These are phyloP conservation scores for Yarrowia sp. DNA, from an alignment of 805 yeast genomes.

Conservation along the genomic window DNA sequence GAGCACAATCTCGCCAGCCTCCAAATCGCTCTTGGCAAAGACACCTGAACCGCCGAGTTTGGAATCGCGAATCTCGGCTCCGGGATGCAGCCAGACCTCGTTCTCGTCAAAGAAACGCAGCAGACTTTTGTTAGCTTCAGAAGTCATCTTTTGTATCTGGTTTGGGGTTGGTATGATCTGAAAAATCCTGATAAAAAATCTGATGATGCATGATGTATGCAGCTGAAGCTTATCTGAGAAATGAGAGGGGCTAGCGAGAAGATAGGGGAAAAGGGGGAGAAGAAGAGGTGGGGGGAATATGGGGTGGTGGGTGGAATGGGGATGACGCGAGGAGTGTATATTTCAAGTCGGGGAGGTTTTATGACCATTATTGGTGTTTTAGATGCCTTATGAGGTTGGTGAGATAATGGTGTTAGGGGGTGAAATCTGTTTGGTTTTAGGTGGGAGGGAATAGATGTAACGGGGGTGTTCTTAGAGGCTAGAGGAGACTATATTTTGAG, in stretches of 20 bases:
- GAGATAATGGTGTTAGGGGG: no score
- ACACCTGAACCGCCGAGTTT: conserved; percentile 70
- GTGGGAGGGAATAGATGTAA: no score
- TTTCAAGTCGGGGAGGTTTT: no score
- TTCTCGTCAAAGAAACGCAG: conserved; percentile 52
- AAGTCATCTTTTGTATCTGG: not conserved
- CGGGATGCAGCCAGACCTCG: conserved; percentile 54
- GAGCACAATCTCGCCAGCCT: conserved; percentile 38
- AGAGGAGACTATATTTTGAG: no score
- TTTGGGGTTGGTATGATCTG: not conserved
- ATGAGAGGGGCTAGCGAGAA: not conserved
- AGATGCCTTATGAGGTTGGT: no score
- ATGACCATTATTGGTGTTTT: no score
- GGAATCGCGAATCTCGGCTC: conserved; percentile 48
- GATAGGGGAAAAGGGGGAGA: not conserved
- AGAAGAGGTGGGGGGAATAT: no score
- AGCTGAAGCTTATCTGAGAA: not conserved
- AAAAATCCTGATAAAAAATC: conserved; percentile 22
- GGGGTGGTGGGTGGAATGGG: no score
- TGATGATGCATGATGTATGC: not conserved
- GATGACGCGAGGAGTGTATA: no score
- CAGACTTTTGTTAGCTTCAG: not conserved
- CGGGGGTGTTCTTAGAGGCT: no score
- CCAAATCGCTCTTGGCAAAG: conserved; percentile 49
- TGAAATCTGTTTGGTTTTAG: no score